Conservation (phyloP, 2,329 filamentous ascomycete species). For the Microascus cirrosus region DNA sequence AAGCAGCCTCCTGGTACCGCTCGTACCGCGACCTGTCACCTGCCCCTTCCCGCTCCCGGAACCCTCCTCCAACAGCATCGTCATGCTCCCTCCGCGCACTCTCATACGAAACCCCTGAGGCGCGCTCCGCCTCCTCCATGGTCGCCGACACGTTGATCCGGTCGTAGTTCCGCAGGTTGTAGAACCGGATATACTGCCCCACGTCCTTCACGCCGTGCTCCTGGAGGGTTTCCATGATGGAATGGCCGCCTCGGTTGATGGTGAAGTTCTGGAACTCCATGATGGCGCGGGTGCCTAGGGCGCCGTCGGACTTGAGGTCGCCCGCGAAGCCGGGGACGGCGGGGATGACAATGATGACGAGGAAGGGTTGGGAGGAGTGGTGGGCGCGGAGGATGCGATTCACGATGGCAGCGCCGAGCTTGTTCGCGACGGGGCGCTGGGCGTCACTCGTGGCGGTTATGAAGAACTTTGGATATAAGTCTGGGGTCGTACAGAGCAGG, state of each 20-base stretch:
- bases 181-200: slow-evolving; percentile 67
- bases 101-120: slow-evolving; percentile 57
- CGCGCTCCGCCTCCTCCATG: slow-evolving; percentile 48
- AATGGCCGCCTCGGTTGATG: slow-evolving; percentile 66
- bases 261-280: slow-evolving; percentile 82
- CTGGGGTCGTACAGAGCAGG: not conserved
- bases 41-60: slow-evolving; percentile 21
- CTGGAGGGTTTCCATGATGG: slow-evolving; percentile 62
- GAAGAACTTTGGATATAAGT: slow-evolving; percentile 52
- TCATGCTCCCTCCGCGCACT: slow-evolving; percentile 54
- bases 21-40: slow-evolving; percentile 40
- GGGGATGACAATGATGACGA: slow-evolving; percentile 68
- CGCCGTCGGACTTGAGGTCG: slow-evolving; percentile 61
- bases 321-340: slow-evolving; percentile 75
- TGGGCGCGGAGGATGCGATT: slow-evolving; percentile 65
- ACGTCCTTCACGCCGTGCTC: slow-evolving; percentile 60
- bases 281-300: slow-evolving; percentile 69
- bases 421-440: slow-evolving; percentile 64
- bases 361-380: slow-evolving; percentile 53
- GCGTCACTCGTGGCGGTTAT: slow-evolving; percentile 66
- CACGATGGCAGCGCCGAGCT: slow-evolving; percentile 68
- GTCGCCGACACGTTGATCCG: slow-evolving; percentile 61
- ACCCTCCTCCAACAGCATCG: slow-evolving; percentile 37
- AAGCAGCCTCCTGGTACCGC: slow-evolving; percentile 62
- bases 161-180: slow-evolving; percentile 76